Evolutionary conservation across 2,329 filamentous ascomycete species (phyloP).

Genomic region (Nothophaeocryptopus gaeumannii): DNA sequence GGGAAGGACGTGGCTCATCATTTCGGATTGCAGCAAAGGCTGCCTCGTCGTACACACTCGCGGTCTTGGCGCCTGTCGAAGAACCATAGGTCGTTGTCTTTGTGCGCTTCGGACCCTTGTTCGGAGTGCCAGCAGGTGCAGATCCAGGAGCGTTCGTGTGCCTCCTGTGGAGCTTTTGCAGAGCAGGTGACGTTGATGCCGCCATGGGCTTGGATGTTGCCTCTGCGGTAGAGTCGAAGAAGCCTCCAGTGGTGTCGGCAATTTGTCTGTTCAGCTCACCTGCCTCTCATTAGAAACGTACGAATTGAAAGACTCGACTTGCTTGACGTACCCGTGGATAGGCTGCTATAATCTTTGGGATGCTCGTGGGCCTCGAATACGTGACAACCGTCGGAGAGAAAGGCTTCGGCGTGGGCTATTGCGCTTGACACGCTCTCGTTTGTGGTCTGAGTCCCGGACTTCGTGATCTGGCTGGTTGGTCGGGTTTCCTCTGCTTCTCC

Average conservation of each 20-base stretch:
- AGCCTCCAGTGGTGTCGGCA: constrained; percentile 23
- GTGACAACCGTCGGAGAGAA: background rate
- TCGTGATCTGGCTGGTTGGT: too few relatives aligned
- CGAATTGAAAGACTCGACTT: background rate
- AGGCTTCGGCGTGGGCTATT: constrained; percentile 6
- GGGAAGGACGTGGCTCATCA: constrained; percentile 14
- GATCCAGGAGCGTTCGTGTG: constrained; percentile 13
- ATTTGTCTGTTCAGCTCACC: constrained; percentile 27
- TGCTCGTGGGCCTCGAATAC: background rate
- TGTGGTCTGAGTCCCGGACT: too few relatives aligned
- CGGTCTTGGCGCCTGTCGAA: background rate
- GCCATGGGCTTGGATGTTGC: constrained; percentile 6
- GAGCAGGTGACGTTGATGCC: constrained; percentile 18
- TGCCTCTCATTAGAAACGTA: constrained; percentile 8
- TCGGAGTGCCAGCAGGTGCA: constrained; percentile 7
- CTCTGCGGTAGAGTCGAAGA: constrained; percentile 21
- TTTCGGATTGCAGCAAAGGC: constrained; percentile 17
- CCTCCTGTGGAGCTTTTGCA: constrained; percentile 22
- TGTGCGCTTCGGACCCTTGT: constrained; percentile 21
- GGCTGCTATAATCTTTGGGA: constrained; percentile 13
- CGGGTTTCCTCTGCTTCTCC: constrained; percentile 9
- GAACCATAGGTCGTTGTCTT: constrained; percentile 26
- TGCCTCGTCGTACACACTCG: constrained; percentile 1
- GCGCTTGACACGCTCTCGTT: constrained; percentile 8
- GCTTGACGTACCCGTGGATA: constrained; percentile 13